A percentile compares a stretch with the other conserved stretches of the same genome.
Evolutionary conservation across 768 basidiomycete genomes (phyloP).

Genomic region (Leccinum subtestaceum): DNA sequence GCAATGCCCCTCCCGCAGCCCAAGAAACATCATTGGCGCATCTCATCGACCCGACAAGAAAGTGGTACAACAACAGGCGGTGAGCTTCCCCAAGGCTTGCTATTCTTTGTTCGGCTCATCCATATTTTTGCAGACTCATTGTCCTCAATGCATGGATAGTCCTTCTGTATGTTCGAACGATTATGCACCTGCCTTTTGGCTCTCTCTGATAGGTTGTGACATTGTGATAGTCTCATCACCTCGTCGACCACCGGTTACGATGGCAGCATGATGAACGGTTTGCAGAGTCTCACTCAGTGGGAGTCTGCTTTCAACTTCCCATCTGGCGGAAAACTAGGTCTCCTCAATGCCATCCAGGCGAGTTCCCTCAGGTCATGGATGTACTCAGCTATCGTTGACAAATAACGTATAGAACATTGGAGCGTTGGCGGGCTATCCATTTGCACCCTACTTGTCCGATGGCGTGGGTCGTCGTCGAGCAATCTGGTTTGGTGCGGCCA

Average conservation of each 20-base stretch:
- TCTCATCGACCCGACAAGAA: constrained; percentile 61
- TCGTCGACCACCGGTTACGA: constrained; percentile 76
- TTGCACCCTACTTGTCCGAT: constrained; percentile 71
- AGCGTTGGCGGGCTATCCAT: constrained; percentile 63
- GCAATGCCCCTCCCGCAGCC: constrained; percentile 37
- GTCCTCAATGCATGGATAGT: constrained; percentile 68
- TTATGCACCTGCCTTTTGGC: background rate
- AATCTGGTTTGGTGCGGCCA: constrained; percentile 62
- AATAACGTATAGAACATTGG: constrained; percentile 57
- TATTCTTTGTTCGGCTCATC: background rate
- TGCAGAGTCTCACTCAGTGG: constrained; percentile 73
- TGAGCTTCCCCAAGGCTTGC: constrained; percentile 23
- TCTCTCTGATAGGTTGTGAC: background rate
- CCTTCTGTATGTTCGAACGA: constrained; percentile 49
- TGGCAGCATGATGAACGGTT: constrained; percentile 77
- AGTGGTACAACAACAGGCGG: constrained; percentile 77
- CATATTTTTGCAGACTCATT: constrained; percentile 44
- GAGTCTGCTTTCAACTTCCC: constrained; percentile 55
- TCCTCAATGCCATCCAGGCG: constrained; percentile 74
- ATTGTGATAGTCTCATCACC: constrained; percentile 54
- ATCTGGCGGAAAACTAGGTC: constrained; percentile 53
- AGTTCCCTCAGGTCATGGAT: background rate
- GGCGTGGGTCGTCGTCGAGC: constrained; percentile 63
- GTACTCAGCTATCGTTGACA: background rate
- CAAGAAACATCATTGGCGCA: constrained; percentile 43